A percentile compares a stretch with the other conserved stretches of the same genome.
These are phyloP conservation scores for Ophiostoma himal-ulmi DNA, from an alignment of 2,329 filamentous ascomycete genomes.

Conservation along the genomic window DNA sequence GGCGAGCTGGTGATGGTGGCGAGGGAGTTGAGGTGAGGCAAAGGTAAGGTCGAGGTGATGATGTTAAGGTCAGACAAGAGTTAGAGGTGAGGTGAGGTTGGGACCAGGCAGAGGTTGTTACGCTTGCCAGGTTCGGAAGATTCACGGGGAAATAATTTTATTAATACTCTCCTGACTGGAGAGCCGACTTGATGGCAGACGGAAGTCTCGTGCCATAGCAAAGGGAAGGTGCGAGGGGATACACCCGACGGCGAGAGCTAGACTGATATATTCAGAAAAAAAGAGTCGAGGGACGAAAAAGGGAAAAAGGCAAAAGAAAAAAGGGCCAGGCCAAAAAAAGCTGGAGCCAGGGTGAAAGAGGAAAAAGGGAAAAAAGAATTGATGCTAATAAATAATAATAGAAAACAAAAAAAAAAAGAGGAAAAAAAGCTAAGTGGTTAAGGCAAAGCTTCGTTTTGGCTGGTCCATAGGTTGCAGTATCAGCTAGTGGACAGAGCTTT, in stretches of 20 bases:
- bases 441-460: neutral
- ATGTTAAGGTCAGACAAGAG: neutral
- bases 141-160: neutral
- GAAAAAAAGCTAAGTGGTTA: neutral
- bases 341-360: neutral
- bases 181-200: constrained; percentile 32
- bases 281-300: constrained; percentile 16
- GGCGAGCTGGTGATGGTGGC: constrained; percentile 10
- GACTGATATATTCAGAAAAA: constrained; percentile 25
- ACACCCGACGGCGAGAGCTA: constrained; percentile 27
- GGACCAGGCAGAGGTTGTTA: too few relatives aligned
- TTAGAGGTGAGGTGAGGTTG: neutral
- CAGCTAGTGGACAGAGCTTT: constrained; percentile 4
- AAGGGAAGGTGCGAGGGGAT: constrained; percentile 33
- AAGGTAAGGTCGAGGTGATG: neutral
- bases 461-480: neutral
- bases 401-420: constrained; percentile 10
- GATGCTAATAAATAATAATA: constrained; percentile 8
- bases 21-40: neutral
- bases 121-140: too few relatives aligned
- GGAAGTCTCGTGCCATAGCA: constrained; percentile 40
- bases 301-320: constrained; percentile 16
- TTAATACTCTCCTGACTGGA: constrained; percentile 34
- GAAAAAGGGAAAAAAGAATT: constrained; percentile 7
- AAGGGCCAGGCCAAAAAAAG: neutral